phyloP scores from a whole-genome alignment of 768 basidiomycete species.

The Lactarius quietus region DNA sequence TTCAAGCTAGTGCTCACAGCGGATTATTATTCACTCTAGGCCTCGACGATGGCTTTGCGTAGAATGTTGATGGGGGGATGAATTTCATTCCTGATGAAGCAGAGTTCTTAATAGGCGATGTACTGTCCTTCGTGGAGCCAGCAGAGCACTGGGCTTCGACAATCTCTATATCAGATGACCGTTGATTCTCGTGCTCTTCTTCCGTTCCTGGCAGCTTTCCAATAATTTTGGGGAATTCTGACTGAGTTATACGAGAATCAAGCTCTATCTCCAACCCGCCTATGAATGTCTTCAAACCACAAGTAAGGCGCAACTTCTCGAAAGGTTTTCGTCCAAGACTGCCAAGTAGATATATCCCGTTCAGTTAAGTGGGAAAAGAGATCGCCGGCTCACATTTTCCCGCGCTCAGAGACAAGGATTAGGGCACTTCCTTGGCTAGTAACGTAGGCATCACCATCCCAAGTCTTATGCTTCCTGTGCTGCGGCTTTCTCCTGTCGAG shows the following conservation, averaged over 20 bases:
- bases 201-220: constrained; percentile 34
- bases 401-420: constrained; percentile 64
- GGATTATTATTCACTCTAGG: constrained; percentile 32
- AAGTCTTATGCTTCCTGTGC: constrained; percentile 79
- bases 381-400: constrained; percentile 52
- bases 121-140: constrained; percentile 4
- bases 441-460: constrained; percentile 78
- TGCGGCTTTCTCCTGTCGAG: constrained; percentile 61
- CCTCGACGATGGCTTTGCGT: constrained; percentile 40
- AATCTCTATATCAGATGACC: constrained; percentile 10
- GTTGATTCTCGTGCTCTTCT: constrained; percentile 29
- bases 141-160: constrained; percentile 12
- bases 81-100: constrained; percentile 35
- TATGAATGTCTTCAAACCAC: constrained; percentile 46
- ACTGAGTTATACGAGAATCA: constrained; percentile 46
- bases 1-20: constrained; percentile 42
- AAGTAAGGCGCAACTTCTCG: constrained; percentile 49
- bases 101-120: constrained; percentile 26
- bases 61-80: constrained; percentile 60
- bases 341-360: background rate
- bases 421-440: constrained; percentile 49
- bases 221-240: constrained; percentile 48
- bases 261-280: constrained; percentile 62
- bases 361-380: background rate
- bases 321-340: constrained; percentile 63